phyloP scores from a whole-genome alignment of 1,284 basidiomycete species.

The Stereum hirsutum region DNA sequence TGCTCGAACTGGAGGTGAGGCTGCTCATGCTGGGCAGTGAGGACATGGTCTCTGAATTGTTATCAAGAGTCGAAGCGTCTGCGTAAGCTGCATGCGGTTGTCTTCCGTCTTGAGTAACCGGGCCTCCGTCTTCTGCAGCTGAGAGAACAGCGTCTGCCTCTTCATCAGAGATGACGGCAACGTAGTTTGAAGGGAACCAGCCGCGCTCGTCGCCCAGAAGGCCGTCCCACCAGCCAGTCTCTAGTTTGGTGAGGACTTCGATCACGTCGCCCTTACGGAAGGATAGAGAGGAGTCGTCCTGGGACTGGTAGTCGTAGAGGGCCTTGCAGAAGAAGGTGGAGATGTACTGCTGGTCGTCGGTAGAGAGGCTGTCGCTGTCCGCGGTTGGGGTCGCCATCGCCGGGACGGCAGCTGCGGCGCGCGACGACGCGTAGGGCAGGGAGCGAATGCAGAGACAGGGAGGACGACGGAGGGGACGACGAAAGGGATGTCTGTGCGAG shows the following conservation, averaged over 20 bases:
- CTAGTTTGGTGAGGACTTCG: constrained; percentile 86
- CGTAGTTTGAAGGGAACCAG: constrained; percentile 98
- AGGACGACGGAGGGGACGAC: background rate
- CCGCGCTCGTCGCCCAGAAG: constrained; percentile 83
- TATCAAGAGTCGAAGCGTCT: background rate
- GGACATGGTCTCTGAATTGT: constrained; percentile 6
- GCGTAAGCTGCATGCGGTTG: constrained; percentile 4
- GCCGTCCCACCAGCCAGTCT: constrained; percentile 99
- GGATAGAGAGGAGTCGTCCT: constrained; percentile 81
- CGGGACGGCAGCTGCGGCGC: constrained; percentile 6
- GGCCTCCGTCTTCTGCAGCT: constrained; percentile 15
- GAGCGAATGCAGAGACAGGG: background rate
- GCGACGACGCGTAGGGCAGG: background rate
- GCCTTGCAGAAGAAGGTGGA: constrained; percentile 83
- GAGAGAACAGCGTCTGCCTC: constrained; percentile 65
- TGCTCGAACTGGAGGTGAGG: constrained; percentile 3
- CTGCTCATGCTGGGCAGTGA: constrained; percentile 1
- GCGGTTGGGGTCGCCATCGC: constrained; percentile 8
- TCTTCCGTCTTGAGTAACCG: constrained; percentile 2
- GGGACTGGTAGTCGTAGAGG: constrained; percentile 86
- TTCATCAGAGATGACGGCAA: constrained; percentile 69
- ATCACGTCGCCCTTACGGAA: constrained; percentile 87
- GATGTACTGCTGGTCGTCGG: constrained; percentile 48
- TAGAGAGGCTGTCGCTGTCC: constrained; percentile 3
- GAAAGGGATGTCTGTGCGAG: too few relatives aligned